Base-by-base conservation (phyloP, 257 asterid species). In the Capsicum pubescens region DNA sequence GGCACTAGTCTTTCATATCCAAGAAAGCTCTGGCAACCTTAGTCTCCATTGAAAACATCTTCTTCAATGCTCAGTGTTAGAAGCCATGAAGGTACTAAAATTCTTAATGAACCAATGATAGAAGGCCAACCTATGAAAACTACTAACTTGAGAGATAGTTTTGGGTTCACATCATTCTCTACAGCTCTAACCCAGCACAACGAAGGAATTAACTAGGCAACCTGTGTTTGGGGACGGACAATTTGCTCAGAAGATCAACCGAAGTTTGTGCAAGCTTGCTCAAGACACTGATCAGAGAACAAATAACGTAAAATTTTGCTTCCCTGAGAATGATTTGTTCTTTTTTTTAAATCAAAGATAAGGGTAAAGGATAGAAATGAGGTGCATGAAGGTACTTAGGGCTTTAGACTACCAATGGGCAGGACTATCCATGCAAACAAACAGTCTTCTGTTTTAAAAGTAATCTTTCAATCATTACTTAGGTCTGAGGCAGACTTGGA, bases 101-200 rank as follows among this genome's bases (percentile, higher is more conserved):
- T 70, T 44, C 79, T 70, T 9, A 71, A 71, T 71, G 79, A 71
- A 44, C 57, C 17, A 71, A 71, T 3, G 4, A 67, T 67, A 67
- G 50, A 67, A 67, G 74, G 50, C 50, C 42, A 67, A 7, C 74
- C 11, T 19, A 67, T 67, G 48, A 35, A 67, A 35, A 35, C 74
- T 67, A 67, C 74, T 7, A 67, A 35, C 50, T 35, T 35, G 50
- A 35, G 11, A 14, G 48, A 67, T 1, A 67, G 6, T 35, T 67
- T 67, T 67, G 50, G 74, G 74, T 1, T 67, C 48, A 67, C 19
- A 19, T 67, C 74, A 67, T 67, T 13, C 50, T 67, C 48, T 1
- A 66, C 48, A 35, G 35, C 71, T 64, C 71, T 64, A 64, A 64
- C 48, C 4, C 42, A 64, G 39, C 19, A 66, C 72, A 66, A 35